Base-by-base conservation (phyloP, 495 filamentous ascomycete genomes). In the Penicillium fimorum region DNA sequence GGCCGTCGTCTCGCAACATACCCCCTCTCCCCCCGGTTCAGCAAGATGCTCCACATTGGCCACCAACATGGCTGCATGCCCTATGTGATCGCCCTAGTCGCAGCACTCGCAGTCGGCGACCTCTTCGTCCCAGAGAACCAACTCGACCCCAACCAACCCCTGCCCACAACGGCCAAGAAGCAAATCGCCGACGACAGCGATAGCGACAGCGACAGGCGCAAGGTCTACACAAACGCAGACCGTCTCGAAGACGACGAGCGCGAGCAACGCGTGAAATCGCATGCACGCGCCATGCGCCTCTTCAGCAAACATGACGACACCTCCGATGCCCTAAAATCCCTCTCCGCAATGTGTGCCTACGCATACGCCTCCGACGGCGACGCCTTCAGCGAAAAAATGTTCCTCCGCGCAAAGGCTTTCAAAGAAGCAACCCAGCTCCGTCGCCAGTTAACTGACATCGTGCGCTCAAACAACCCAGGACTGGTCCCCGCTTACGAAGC, bases 261-360 rank as follows among this genome's bases (percentile, higher is more conserved):
- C 18, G 82, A 84, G 38, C 76, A 86, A 50, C 80, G 84, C 17
- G 72, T 82, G 27, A 88, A 87, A 58, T 82, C 83, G 40, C 96
- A 88, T 73, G 85, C 88, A 57, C 76, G 80, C 43, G 88, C 86
- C 5, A 92, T 96, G 59, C 83, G 84, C 29, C 83, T 87, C 40
- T 88, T 96, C 65, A 86, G 89, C 66, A 85, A 80, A n/a, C 84
- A 91, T 47, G 92, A 95, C 68, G 80, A 87, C 61, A 85, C 82
- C 41, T 89, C 85, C 32, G 95, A 99, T 64, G 91, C 86, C n/a
- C 80, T 97, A 48, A 97, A 96, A 70, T 81, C 91, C 20, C 83
- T 97, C 38, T 91, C 90, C 18, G 88, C 91, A 3, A 85, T 97
- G 33, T 87, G 85, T 58, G 84, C 84, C 18, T 93, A 91, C 62